phyloP scores from a whole-genome alignment of 2,329 filamentous ascomycete species.

The Penicillium sclerotiorum region DNA sequence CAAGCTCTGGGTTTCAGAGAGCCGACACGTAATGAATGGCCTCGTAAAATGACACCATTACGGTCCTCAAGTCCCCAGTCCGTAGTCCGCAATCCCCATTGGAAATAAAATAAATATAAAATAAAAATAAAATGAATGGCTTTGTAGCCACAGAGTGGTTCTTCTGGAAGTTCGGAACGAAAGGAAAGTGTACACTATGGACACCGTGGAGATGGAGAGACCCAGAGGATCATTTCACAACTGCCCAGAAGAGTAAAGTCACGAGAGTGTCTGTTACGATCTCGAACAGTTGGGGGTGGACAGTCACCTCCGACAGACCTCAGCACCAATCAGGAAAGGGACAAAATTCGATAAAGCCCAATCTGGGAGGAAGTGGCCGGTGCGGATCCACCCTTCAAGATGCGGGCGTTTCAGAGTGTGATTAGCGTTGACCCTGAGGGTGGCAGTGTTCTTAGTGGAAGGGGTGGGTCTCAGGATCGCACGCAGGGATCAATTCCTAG shows the following conservation, averaged over 20 bases:
- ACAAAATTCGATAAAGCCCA: constrained; percentile 3
- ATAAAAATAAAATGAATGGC: too few species aligned
- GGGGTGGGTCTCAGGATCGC: constrained; percentile 33
- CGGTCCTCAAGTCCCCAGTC: too few species aligned
- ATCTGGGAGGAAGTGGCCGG: constrained; percentile 8
- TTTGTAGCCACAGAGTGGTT: too few species aligned
- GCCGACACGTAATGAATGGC: constrained; percentile 5
- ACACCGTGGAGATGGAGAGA: too few species aligned
- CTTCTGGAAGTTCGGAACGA: too few species aligned
- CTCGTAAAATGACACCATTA: too few species aligned
- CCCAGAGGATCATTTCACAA: too few species aligned
- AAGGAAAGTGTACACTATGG: too few species aligned
- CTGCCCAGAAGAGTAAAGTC: background rate
- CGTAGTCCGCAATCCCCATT: too few species aligned
- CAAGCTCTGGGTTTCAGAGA: background rate
- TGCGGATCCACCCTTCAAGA: constrained; percentile 14
- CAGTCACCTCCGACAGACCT: too few species aligned
- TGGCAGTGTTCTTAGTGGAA: constrained; percentile 30
- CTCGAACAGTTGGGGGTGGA: constrained; percentile 19
- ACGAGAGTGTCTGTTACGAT: constrained; percentile 7
- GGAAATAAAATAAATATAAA: too few species aligned
- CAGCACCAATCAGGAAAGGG: constrained; percentile 2
- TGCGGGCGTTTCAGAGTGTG: constrained; percentile 33
- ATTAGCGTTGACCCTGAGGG: constrained; percentile 36
- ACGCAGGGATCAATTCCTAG: constrained; percentile 31